Base-by-base conservation (phyloP, 306 rosid genomes). In the Gastrolobium bilobum region DNA sequence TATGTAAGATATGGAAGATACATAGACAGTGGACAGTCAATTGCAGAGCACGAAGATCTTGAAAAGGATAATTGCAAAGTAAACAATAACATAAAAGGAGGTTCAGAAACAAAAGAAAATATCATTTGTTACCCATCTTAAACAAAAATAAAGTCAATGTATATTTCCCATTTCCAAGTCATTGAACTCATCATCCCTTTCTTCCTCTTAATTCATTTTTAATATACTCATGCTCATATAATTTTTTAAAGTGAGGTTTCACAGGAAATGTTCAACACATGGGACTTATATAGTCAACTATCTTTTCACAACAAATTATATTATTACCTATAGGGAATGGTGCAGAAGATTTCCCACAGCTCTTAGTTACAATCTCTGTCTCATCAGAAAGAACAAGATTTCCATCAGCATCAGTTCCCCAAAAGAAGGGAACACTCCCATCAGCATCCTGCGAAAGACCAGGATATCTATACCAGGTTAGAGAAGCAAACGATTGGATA, bases 391-490 rank as follows among this genome's bases (percentile, higher is more conserved):
- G 65, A 84, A 93, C 97, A 62, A 96, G 92, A 83, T 88, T 84
- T 40, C 91, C 98, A 83, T 91, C 99, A 38, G 92, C 88, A 85
- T 96, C 99, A 77, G 94, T 84, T 81, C 99, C 99, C 99, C 99
- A 96, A 69, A 81, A 91, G 84, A 96, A 86, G 6, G 98, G 98
- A 83, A 93, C 98, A 83, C 68, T 83, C 69, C 91, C 98, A 89
- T 90, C 97, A 76, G 78, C 85, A 87, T 96, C 96, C 99, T 96
- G 84, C 15, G 44, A 48, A 57, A 3, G 33, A 68, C 44, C 77
- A 57, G 50, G 11, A 80, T 13, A 58, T 3, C 67, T 34, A 59
- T 33, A 39, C 26, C 68, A 67, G 48, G 75, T 47, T 43, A 79
- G 62, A 66, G 59, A 65, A 76, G 52, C 79, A 51, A 47, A 63